These are phyloP conservation scores for Lactarius sanguifluus DNA, from an alignment of 768 basidiomycete genomes.

Conservation along the genomic window DNA sequence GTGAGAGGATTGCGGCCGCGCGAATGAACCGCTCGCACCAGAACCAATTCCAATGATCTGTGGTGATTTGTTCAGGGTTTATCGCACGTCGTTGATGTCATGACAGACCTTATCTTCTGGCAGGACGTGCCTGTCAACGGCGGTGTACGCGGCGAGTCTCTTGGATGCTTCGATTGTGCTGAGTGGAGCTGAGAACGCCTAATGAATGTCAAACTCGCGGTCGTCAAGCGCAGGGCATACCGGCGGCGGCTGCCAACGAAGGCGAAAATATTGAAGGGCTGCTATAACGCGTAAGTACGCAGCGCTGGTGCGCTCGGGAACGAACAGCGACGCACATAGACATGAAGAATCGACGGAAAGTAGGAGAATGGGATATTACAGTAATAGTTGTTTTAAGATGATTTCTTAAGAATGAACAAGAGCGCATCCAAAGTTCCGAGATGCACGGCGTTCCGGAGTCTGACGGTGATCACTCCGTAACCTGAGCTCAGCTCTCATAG, in stretches of 20 bases:
- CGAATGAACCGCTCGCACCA: constrained; percentile 42
- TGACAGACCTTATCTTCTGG: constrained; percentile 75
- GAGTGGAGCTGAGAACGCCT: constrained; percentile 31
- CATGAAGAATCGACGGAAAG: constrained; percentile 2
- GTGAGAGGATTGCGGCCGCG: background rate
- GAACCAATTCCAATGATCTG: constrained; percentile 90
- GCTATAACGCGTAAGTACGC: background rate
- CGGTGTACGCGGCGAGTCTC: constrained; percentile 87
- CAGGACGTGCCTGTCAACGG: constrained; percentile 86
- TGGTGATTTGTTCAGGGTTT: constrained; percentile 3
- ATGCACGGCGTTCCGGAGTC: constrained; percentile 18
- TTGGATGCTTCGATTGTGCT: constrained; percentile 78
- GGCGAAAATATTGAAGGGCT: constrained; percentile 17
- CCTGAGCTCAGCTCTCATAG: background rate
- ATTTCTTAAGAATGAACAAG: constrained; percentile 16
- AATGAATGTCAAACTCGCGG: background rate
- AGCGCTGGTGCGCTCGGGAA: background rate
- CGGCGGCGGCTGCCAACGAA: constrained; percentile 4
- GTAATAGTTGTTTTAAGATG: background rate
- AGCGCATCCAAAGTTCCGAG: constrained; percentile 17
- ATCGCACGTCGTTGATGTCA: background rate
- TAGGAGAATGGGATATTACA: background rate
- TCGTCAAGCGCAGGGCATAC: constrained; percentile 4
- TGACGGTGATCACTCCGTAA: background rate
- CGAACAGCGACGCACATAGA: constrained; percentile 12